A percentile compares a stretch with the other conserved stretches of the same genome.
Evolutionary conservation across 345 rosid species (phyloP).

Genomic region (Anacardium occidentale): DNA sequence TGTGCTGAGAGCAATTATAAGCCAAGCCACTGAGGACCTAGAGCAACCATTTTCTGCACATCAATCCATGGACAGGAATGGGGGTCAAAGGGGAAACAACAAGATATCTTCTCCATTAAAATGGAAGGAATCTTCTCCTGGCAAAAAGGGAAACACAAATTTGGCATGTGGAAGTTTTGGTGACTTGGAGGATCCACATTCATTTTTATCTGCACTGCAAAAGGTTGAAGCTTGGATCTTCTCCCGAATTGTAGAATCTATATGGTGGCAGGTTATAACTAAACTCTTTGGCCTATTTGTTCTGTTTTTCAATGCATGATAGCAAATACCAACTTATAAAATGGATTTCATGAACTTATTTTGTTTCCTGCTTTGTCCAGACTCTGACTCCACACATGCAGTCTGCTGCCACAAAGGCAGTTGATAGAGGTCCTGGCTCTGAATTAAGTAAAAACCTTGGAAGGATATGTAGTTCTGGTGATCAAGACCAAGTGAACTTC

Average conservation of each 20-base stretch:
- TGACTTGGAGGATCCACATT: conserved; percentile 61
- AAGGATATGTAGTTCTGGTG: conserved; percentile 39
- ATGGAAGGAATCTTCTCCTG: conserved; percentile 58
- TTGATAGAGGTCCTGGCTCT: conserved; percentile 36
- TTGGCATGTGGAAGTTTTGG: conserved; percentile 25
- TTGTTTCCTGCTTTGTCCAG: conserved; percentile 44
- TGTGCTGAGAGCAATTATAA: conserved; percentile 65
- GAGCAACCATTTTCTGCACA: conserved; percentile 38
- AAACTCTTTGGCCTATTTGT: conserved; percentile 6
- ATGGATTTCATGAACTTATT: conserved; percentile 6
- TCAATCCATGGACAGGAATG: conserved; percentile 33
- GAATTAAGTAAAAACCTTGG: conserved; percentile 46
- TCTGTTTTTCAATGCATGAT: neutral
- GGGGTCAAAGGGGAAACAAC: conserved; percentile 36
- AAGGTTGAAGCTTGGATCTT: conserved; percentile 94
- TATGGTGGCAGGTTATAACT: conserved; percentile 92
- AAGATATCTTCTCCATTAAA: conserved; percentile 43
- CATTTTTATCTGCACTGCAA: conserved; percentile 65
- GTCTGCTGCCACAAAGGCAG: conserved; percentile 42
- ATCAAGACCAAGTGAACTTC: conserved; percentile 62
- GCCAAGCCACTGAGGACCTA: conserved; percentile 40
- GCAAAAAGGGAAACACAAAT: conserved; percentile 41
- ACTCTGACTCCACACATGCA: conserved; percentile 96
- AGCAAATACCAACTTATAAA: neutral
- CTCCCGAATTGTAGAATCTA: conserved; percentile 76